A percentile compares a stretch with the other conserved stretches of the same genome.
Conservation (phyloP, 306 rosid genomes). For the Quercus bicolor region DNA sequence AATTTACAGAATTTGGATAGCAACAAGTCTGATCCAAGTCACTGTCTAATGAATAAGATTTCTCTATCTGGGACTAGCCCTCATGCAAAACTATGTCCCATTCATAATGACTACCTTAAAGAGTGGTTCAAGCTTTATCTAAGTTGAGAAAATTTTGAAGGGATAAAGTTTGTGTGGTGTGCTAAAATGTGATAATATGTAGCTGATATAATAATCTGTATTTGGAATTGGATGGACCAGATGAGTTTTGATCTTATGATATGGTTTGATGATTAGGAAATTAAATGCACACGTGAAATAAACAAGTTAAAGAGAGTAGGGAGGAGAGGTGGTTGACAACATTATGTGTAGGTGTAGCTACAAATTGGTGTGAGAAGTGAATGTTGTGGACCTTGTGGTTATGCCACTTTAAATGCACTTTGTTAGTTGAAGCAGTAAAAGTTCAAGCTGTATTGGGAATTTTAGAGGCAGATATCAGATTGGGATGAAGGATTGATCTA, state of each 20-base stretch:
- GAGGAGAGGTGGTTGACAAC: neutral
- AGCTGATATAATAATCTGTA: neutral
- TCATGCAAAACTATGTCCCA: slow-evolving; percentile 12
- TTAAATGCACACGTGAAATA: neutral
- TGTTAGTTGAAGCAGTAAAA: neutral
- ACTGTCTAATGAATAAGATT: neutral
- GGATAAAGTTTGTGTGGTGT: slow-evolving; percentile 35
- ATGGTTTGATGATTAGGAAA: neutral
- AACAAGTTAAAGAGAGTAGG: neutral
- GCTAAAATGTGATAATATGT: neutral
- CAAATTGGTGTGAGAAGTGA: neutral
- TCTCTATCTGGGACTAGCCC: slow-evolving; percentile 18
- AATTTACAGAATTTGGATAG: neutral
- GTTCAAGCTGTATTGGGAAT: slow-evolving; percentile 7
- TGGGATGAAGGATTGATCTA: too few species aligned
- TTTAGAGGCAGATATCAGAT: too few species aligned
- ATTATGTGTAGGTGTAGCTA: neutral
- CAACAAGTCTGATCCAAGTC: slow-evolving; percentile 27
- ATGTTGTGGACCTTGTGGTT: slow-evolving; percentile 17
- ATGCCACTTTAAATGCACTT: neutral
- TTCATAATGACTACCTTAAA: neutral
- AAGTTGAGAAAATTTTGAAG: slow-evolving; percentile 4
- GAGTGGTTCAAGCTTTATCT: neutral
- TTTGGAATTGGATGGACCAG: neutral
- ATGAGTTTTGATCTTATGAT: neutral